Percentiles rank a stretch among this genome's conserved stretches.
phyloP scores from a whole-genome alignment of 805 yeast genomes.

The Diddensiella transvaalensis region DNA sequence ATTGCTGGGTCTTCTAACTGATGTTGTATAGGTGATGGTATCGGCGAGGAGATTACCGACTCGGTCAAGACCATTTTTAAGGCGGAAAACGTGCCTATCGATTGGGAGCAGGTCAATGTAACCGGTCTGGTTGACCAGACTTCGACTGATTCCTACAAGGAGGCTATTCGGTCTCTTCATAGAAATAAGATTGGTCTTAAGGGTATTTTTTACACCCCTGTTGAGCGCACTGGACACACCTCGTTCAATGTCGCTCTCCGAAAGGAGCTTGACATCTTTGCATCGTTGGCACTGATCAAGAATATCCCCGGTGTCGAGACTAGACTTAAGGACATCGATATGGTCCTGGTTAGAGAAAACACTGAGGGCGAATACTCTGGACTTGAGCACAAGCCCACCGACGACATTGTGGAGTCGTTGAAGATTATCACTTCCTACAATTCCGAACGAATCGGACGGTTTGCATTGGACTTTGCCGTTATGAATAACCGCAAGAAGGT shows the following conservation, averaged over 20 bases:
- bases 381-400: conserved; percentile 93
- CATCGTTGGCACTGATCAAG: conserved; percentile 90
- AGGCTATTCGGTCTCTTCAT: conserved; percentile 85
- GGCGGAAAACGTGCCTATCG: conserved; percentile 85
- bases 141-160: conserved; percentile 56
- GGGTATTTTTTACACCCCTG: conserved; percentile 92
- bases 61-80: conserved; percentile 88
- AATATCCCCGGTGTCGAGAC: conserved; percentile 92
- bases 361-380: conserved; percentile 99
- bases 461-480: conserved; percentile 92
- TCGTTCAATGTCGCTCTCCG: conserved; percentile 95
- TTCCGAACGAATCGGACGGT: conserved; percentile 95
- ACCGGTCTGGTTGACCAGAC: conserved; percentile 49
- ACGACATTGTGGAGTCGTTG: conserved; percentile 95
- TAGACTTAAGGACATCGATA: conserved; percentile 82
- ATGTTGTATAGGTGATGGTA: conserved; percentile 84
- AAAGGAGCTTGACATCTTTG: conserved; percentile 93
- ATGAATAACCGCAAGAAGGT: conserved; percentile 89
- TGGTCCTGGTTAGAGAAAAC: conserved; percentile 96
- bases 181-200: conserved; percentile 96
- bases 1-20: not conserved
- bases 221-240: conserved; percentile 69
- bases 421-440: conserved; percentile 92
- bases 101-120: conserved; percentile 71
- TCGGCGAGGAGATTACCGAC: conserved; percentile 92